Conservation (phyloP, 192 early-diverging fungal species). For the Backusella psychrophila region DNA sequence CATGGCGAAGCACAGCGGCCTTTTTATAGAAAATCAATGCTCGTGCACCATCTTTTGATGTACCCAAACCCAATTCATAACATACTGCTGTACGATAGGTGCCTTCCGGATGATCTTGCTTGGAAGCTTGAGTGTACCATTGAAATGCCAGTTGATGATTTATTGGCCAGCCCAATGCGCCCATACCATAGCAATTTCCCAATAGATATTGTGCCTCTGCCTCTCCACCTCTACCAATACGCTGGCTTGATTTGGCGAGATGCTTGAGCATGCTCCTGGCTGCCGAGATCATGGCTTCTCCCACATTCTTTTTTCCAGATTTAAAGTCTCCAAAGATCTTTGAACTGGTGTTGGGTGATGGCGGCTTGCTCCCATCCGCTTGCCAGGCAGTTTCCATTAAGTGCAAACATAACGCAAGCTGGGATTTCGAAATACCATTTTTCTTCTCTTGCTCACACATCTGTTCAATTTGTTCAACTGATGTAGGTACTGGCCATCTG, state of each 20-base stretch:
- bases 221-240: slow-evolving; percentile 62
- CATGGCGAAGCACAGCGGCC: slow-evolving; percentile 83
- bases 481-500: neutral
- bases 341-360: neutral
- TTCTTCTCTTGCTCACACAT: neutral
- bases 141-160: slow-evolving; percentile 90
- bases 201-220: slow-evolving; percentile 94
- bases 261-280: slow-evolving; percentile 85
- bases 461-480: neutral
- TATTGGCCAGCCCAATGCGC: slow-evolving; percentile 67
- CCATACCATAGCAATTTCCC: slow-evolving; percentile 87
- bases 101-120: slow-evolving; percentile 84
- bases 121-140: slow-evolving; percentile 88
- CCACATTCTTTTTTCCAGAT: slow-evolving; percentile 48
- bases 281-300: slow-evolving; percentile 71
- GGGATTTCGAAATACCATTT: neutral
- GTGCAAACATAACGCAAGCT: neutral
- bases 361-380: neutral
- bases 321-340: neutral
- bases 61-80: slow-evolving; percentile 91
- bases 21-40: slow-evolving; percentile 90
- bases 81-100: slow-evolving; percentile 93
- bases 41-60: slow-evolving; percentile 75
- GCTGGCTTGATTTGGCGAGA: slow-evolving; percentile 64
- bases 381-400: slow-evolving; percentile 6